Evolutionary conservation across 179 eudicot species (phyloP), one percentile per base, ranked within the genome.

Genomic region (Silene coronaria): DNA sequence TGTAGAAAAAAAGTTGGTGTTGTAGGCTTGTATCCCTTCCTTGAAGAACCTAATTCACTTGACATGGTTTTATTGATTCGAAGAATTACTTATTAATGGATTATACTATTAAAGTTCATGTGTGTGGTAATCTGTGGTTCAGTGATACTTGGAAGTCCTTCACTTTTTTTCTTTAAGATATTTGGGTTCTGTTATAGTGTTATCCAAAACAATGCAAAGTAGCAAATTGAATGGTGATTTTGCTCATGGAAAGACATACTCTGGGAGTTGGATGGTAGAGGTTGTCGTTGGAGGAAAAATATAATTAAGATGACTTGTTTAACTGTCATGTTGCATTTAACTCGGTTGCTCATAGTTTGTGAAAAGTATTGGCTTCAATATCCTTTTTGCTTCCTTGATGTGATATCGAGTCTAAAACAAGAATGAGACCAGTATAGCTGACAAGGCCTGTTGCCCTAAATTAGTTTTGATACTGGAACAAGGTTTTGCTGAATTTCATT

Each of bases 401-500:
- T 27, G 36, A 26, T 14, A 38, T 64, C 14, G 8, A 26, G 16
- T 26, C 17, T 13, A 24, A 64, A 28, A 13, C 3, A 64, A 23
- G 68, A 27, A 64, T 28, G 68, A 12, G 16, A 64, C 36, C 68
- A 14, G 19, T 26, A 30, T 6, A 26, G 67, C 13, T 3, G 32
- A 26, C 36, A 51, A 5, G 23, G 23, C 16, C 16, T 3, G 14
- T 38, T 21, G n/a, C 32, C 51, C 34, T 63, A 27, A 22, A 3
- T 6, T 26, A 4, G 22, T 19, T 58, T 53, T 74, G n/a, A 12
- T 57, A 21, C 32, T 71, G 17, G 28, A 30, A 27, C 62, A 64
- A 36, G 32, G 28, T 59, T 69, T 12, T 64, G 67, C 28, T 24
- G 24, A 45, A 70, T 68, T 82, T 69, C 67, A 28, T 24, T 21